These are phyloP conservation scores for Gossypium ekmanianum DNA, from an alignment of 345 rosid genomes.

Conservation along the genomic window DNA sequence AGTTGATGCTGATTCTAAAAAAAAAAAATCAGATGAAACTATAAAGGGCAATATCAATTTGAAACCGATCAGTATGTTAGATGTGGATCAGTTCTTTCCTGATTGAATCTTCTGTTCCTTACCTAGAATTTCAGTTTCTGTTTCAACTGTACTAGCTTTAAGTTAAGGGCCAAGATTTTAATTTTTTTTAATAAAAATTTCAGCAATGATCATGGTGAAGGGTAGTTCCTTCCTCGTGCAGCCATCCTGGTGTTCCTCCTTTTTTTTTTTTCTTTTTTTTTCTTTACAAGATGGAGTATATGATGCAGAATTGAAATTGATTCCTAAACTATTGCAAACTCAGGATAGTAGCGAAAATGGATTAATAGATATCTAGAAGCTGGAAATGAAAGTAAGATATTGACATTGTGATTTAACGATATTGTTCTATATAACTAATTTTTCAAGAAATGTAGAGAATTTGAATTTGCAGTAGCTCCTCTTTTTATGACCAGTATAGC, in stretches of 20 bases:
- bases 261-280: background rate
- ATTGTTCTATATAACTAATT: background rate
- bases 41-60: background rate
- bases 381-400: background rate
- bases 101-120: background rate
- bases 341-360: background rate
- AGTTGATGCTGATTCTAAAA: background rate
- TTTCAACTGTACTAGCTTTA: background rate
- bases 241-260: background rate
- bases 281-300: background rate
- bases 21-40: background rate
- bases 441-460: background rate
- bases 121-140: background rate
- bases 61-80: background rate
- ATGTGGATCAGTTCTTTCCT: background rate
- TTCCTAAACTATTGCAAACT: background rate
- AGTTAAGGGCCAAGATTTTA: background rate
- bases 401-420: background rate
- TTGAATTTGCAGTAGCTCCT: background rate
- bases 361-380: background rate
- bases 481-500: background rate
- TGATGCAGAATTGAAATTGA: background rate
- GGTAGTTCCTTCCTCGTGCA: background rate
- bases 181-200: background rate
- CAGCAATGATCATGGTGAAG: background rate